Percentiles rank a stretch among this genome's conserved stretches.
Evolutionary conservation across 306 rosid species (phyloP).

Genomic region (Fragaria nilgerrensis): DNA sequence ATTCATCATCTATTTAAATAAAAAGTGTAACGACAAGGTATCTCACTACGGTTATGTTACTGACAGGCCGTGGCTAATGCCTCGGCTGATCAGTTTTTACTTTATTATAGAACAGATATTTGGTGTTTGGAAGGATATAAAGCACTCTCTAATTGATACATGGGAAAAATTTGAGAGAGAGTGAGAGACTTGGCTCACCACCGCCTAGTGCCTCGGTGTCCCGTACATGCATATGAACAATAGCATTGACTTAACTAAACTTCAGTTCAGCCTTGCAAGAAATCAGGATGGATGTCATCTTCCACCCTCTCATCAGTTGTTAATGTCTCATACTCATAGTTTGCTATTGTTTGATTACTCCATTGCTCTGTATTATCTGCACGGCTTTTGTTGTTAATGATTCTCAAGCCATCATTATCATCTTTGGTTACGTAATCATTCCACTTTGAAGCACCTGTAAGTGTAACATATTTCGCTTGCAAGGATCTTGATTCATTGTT

Average conservation of each 20-base stretch:
- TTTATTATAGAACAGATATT: no score
- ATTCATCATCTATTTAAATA: not conserved
- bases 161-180: no score
- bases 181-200: no score
- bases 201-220: no score
- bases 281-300: conserved; percentile 83
- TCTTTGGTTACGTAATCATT: conserved; percentile 46
- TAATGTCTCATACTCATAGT: conserved; percentile 16
- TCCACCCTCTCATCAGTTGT: conserved; percentile 58
- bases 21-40: not conserved
- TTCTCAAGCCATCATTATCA: conserved; percentile 27
- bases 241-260: no score
- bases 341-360: not conserved
- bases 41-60: no score
- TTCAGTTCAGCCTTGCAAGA: conserved; percentile 36
- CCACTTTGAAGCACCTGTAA: conserved; percentile 58
- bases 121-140: no score
- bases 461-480: conserved; percentile 15
- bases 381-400: not conserved
- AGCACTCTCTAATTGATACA: no score
- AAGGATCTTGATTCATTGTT: conserved; percentile 20
- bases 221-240: no score
- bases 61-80: no score
- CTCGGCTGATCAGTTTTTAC: no score
- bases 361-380: conserved; percentile 11